Conservation (phyloP, 768 basidiomycete species). For the Gloeostereum incarnatum region DNA sequence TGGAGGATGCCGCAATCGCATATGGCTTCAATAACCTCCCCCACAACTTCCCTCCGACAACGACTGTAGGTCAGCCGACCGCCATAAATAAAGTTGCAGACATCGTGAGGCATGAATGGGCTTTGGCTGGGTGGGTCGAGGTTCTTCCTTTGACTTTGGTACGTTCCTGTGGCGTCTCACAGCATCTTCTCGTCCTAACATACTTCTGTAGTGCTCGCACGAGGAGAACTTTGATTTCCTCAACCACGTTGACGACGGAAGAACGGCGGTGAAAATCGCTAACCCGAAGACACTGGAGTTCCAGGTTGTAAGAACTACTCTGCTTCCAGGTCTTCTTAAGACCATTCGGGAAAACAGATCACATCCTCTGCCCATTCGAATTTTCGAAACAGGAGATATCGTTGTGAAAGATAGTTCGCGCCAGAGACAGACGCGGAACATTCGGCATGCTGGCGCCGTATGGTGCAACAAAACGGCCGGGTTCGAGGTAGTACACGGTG, state of each 20-base stretch:
- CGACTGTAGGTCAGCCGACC: conserved; percentile 89
- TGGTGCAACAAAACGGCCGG: conserved; percentile 98
- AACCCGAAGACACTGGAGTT: conserved; percentile 98
- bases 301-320: conserved; percentile 94
- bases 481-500: conserved; percentile 93
- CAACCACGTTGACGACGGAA: conserved; percentile 77
- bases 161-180: conserved; percentile 17
- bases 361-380: conserved; percentile 82
- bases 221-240: conserved; percentile 97
- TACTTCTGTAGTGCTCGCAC: conserved; percentile 78
- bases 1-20: conserved; percentile 97
- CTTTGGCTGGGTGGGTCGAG: conserved; percentile 93
- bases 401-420: conserved; percentile 74
- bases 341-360: conserved; percentile 95
- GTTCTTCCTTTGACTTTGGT: conserved; percentile 92
- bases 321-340: conserved; percentile 93
- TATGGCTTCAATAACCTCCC: conserved; percentile 98
- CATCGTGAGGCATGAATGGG: conserved; percentile 84
- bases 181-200: not conserved
- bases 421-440: conserved; percentile 84
- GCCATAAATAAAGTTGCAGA: conserved; percentile 87
- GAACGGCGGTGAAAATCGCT: conserved; percentile 80
- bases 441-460: conserved; percentile 79
- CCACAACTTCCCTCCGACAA: conserved; percentile 84
- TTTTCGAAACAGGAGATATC: conserved; percentile 93